Evolutionary conservation across 2,329 filamentous ascomycete species (phyloP).

Genomic region (Aaosphaeria arxii): DNA sequence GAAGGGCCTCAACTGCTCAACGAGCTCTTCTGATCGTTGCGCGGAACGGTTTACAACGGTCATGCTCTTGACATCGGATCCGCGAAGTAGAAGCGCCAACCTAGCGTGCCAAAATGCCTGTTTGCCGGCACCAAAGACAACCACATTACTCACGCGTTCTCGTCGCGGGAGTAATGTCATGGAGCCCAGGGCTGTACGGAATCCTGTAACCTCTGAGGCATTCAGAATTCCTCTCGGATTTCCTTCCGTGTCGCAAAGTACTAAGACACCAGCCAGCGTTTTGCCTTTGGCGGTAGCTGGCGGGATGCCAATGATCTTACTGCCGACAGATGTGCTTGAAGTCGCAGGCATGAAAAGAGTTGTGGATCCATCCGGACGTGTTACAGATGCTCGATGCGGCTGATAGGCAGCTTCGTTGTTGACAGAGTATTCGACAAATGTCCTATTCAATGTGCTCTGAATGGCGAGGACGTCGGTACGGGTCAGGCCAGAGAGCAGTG

Average conservation of each 20-base stretch:
- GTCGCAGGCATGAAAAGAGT: constrained; percentile 75
- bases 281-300: constrained; percentile 48
- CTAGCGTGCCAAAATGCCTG: constrained; percentile 52
- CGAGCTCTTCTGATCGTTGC: constrained; percentile 7
- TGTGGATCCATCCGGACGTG: constrained; percentile 45
- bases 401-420: constrained; percentile 36
- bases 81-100: constrained; percentile 39
- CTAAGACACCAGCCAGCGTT: constrained; percentile 59
- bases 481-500: constrained; percentile 34
- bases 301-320: neutral
- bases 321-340: constrained; percentile 60
- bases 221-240: constrained; percentile 66
- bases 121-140: constrained; percentile 50
- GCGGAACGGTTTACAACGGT: constrained; percentile 21
- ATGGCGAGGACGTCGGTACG: neutral
- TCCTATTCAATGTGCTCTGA: constrained; percentile 1
- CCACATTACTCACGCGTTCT: constrained; percentile 25
- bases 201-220: constrained; percentile 72
- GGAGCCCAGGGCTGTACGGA: constrained; percentile 73
- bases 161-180: constrained; percentile 51
- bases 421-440: constrained; percentile 28
- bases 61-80: constrained; percentile 28
- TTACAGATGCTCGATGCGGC: constrained; percentile 41
- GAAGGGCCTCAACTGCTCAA: neutral
- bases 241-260: constrained; percentile 52